phyloP scores from a whole-genome alignment of 805 yeast genomes.

The Torulaspora microellipsoides region DNA sequence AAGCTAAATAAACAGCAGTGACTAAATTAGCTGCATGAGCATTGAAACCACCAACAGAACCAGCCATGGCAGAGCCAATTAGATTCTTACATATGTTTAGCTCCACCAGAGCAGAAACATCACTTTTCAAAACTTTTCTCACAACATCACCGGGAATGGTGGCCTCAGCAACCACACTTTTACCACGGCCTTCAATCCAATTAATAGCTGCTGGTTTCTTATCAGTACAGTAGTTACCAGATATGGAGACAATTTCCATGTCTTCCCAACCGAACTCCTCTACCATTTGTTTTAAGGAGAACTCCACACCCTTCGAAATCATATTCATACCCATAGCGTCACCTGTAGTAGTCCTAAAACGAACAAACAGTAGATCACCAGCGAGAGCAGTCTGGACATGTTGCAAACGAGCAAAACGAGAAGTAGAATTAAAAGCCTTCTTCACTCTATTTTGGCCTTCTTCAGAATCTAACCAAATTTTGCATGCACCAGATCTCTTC shows the following conservation, averaged over 20 bases:
- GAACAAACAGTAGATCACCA: slow-evolving; percentile 79
- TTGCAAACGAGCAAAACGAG: slow-evolving; percentile 93
- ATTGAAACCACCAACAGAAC: slow-evolving; percentile 95
- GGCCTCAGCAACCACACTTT: slow-evolving; percentile 95
- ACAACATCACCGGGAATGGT: slow-evolving; percentile 80
- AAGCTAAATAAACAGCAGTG: slow-evolving; percentile 89
- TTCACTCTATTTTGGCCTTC: slow-evolving; percentile 83
- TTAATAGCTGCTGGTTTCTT: slow-evolving; percentile 97
- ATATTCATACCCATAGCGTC: slow-evolving; percentile 99
- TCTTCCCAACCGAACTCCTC: slow-evolving; percentile 90
- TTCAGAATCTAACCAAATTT: slow-evolving; percentile 90
- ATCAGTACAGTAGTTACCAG: slow-evolving; percentile 97
- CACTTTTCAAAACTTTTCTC: slow-evolving; percentile 77
- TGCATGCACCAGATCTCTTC: slow-evolving; percentile 88
- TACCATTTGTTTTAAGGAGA: slow-evolving; percentile 75
- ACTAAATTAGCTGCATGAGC: slow-evolving; percentile 97
- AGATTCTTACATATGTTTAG: slow-evolving; percentile 84
- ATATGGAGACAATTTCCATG: slow-evolving; percentile 86
- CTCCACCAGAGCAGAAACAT: slow-evolving; percentile 87
- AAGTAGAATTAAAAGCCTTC: slow-evolving; percentile 91
- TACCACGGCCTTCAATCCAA: slow-evolving; percentile 99
- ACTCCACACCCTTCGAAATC: slow-evolving; percentile 98
- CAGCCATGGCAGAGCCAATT: slow-evolving; percentile 98
- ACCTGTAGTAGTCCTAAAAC: slow-evolving; percentile 98
- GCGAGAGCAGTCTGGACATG: slow-evolving; percentile 91